Evolutionary conservation across 129 eudicot genomes (phyloP).

Genomic region (Centaurea solstitialis): DNA sequence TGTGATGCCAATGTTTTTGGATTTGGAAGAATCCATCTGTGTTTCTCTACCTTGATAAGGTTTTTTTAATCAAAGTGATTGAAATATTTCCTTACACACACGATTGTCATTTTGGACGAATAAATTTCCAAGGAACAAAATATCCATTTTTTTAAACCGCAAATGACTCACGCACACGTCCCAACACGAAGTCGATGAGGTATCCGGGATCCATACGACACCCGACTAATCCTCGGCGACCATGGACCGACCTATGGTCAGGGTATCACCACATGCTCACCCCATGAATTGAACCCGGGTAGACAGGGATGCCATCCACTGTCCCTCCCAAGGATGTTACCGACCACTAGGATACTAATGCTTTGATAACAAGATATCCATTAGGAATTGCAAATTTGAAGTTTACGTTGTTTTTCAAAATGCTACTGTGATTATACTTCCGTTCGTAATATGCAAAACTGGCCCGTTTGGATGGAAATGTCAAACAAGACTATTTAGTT

Average conservation of each 20-base stretch:
- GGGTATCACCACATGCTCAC: too few relatives aligned
- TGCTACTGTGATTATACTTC: background rate
- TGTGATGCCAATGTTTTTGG: background rate
- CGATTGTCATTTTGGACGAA: background rate
- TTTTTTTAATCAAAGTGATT: constrained; percentile 4
- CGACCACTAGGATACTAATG: too few relatives aligned
- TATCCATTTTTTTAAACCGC: too few relatives aligned
- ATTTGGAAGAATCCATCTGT: constrained; percentile 12
- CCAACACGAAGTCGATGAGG: too few relatives aligned
- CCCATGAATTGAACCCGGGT: too few relatives aligned
- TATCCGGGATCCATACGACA: too few relatives aligned
- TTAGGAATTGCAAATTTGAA: background rate
- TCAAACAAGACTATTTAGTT: constrained; percentile 2
- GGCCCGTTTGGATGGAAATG: background rate
- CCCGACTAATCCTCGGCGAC: too few relatives aligned
- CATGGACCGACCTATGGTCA: too few relatives aligned
- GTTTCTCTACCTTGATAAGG: background rate
- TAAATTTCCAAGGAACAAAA: too few relatives aligned
- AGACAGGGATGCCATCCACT: too few relatives aligned
- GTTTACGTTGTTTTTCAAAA: background rate
- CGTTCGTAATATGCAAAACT: background rate
- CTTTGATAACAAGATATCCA: background rate
- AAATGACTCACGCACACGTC: too few relatives aligned
- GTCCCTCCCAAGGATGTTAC: too few relatives aligned
- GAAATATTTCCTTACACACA: background rate